These are phyloP conservation scores for Gamsiella multidivaricata DNA, from an alignment of 192 early-diverging fungal species.

Conservation along the genomic window DNA sequence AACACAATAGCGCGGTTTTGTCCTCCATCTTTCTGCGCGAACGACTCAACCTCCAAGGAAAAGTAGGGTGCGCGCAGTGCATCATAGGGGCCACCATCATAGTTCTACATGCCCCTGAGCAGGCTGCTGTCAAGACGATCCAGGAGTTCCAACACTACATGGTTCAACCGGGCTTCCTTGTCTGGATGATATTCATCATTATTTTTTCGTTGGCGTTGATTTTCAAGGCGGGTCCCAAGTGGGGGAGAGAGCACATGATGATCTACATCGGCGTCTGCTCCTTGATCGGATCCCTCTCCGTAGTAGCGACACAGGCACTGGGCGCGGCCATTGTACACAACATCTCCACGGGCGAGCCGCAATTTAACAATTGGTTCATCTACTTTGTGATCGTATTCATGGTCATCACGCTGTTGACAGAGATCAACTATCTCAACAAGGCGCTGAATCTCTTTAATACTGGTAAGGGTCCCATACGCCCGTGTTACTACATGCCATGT, in stretches of 20 bases:
- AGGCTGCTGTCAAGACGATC: conserved; percentile 76
- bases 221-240: conserved; percentile 77
- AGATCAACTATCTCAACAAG: conserved; percentile 98
- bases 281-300: conserved; percentile 88
- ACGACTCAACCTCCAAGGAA: conserved; percentile 81
- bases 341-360: conserved; percentile 79
- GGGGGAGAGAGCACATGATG: conserved; percentile 84
- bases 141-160: conserved; percentile 81
- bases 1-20: conserved; percentile 72
- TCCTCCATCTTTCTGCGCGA: conserved; percentile 90
- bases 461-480: conserved; percentile 15
- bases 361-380: conserved; percentile 84
- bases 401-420: conserved; percentile 81
- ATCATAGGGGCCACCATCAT: conserved; percentile 87
- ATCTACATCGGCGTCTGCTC: conserved; percentile 94
- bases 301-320: conserved; percentile 89
- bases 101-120: conserved; percentile 86
- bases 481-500: too few relatives aligned
- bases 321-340: conserved; percentile 90
- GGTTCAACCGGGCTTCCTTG: conserved; percentile 77
- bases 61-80: conserved; percentile 89
- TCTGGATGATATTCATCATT: conserved; percentile 75
- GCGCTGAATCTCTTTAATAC: conserved; percentile 93
- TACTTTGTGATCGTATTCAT: conserved; percentile 85
- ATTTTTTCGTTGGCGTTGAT: conserved; percentile 74